Evolutionary conservation across 2,329 filamentous ascomycete genomes (phyloP), one percentile per base, ranked within the genome.

Genomic region (Fusarium humuli): DNA sequence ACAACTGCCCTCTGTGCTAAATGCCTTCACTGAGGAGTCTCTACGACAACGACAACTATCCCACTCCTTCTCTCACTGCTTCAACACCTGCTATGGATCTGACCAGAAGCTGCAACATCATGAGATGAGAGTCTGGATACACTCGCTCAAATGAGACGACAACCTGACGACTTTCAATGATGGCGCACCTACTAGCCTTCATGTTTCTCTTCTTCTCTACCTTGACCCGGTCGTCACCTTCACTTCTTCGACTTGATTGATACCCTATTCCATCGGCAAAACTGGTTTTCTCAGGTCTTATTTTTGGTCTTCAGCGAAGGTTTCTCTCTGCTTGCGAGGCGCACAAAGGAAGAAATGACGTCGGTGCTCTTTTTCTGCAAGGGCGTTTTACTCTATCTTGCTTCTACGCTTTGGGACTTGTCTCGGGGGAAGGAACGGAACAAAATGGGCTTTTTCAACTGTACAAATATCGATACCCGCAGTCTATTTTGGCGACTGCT

Each of bases 1-100:
- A 70, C 64, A 77, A 82, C 62, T 87, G 85, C 78, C 75, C 80
- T 52, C 68, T 73, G 61, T 79, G 74, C 58, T 81, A 78, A 77
- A 72, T 53, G 48, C 7, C 18, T n/a, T 41, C 45, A 53, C 49
- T 20, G 44, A 46, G 29, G n/a, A 34, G 34, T 58, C 65, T 67
- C 45, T 57, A 71, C 41, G 23, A 44, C 52, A 11, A 53, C 23
- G 16, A 41, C 22, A 41, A 34, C 46, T n/a, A 16, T 27, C 49
- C 59, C 23, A 44, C 37, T 57, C 42, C 30, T 22, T 20, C n/a
- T 32, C 44, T 54, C 20, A 23, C 29, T 23, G 13, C 2, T 48
- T 34, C 32, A 34, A 53, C 20, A 52, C 18, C 44, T 20, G 53
- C 16, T 45, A 32, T n/a, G 34, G 27, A 18, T 7, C 46, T 34